Evolutionary conservation across 192 early-diverging fungal species (phyloP), one percentile per base, ranked within the genome.

Genomic region (Endogone sp.): DNA sequence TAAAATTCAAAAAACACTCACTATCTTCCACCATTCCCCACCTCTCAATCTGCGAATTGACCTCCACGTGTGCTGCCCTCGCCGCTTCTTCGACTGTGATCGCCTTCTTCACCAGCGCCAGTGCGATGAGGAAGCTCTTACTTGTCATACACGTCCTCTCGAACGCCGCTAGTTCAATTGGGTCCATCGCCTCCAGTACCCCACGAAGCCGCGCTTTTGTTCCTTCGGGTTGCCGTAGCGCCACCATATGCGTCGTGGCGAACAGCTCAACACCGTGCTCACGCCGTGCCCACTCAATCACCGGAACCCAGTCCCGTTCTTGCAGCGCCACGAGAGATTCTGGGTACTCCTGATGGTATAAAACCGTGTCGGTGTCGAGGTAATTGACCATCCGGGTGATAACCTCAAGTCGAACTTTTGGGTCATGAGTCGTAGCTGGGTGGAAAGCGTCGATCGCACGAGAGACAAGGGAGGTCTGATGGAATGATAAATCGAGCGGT

Each of bases 1-100:
- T 28, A 37, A 3, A 28, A 62, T n/a, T 3, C 6, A 30, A 0
- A n/a, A 24, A 3, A 22, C 29, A 86, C 82, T 65, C 74, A 87
- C 85, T 88, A 71, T 93, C 92, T 76, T 94, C 91, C 10, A 95
- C 92, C 74, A 92, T 88, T 29, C 97, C 97, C 95, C 95, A 99
- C 32, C 84, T 84, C 31, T 89, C 83, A 49, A 94, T 97, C 81
- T 99, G 97, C 20, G 92, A 81, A 70, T 82, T 78, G 2, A 92
- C 87, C 75, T 99, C 97, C 10, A 96, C 85, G 56, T 90, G 87
- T 0, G 94, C 91, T 2, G 95, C 95, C 56, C 68, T 66, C 55
- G 89, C 88, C 6, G 93, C 95, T 24, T 88, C 69, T 66, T 95
- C 92, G 0, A 88, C 94, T 3, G 84, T 81, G 55, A 97, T 68